Evolutionary conservation across 495 filamentous ascomycete species (phyloP).

Genomic region (Neurospora terricola): DNA sequence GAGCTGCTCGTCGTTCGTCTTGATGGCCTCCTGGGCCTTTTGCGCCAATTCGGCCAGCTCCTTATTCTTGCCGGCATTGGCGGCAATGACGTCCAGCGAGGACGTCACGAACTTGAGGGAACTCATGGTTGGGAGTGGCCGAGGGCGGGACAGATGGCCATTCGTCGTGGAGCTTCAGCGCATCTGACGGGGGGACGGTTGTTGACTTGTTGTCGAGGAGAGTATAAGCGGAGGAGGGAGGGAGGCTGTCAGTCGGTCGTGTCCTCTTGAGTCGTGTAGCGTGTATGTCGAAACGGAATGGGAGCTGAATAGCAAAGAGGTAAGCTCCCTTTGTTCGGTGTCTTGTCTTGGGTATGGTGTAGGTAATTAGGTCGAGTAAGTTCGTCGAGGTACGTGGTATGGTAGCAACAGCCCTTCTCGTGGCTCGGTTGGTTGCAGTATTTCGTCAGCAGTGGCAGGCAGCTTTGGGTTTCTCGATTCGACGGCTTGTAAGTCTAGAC

Average conservation of each 20-base stretch:
- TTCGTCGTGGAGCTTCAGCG: slow-evolving; percentile 23
- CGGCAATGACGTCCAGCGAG: slow-evolving; percentile 80
- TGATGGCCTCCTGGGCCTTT: slow-evolving; percentile 73
- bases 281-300: background rate
- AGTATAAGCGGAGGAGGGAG: background rate
- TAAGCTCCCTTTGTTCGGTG: background rate
- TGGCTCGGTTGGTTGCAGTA: background rate
- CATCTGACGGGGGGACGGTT: slow-evolving; percentile 9
- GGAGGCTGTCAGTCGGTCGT: background rate
- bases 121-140: slow-evolving; percentile 53
- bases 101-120: slow-evolving; percentile 92
- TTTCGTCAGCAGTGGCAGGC: background rate
- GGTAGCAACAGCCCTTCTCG: background rate
- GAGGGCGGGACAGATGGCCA: slow-evolving; percentile 28
- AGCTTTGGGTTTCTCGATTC: background rate
- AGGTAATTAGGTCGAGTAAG: no score
- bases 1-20: slow-evolving; percentile 55
- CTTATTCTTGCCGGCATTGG: slow-evolving; percentile 73
- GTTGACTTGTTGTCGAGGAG: background rate
- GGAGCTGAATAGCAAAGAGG: background rate
- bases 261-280: background rate
- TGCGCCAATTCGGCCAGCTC: slow-evolving; percentile 70
- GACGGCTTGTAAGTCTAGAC: no score
- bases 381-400: background rate
- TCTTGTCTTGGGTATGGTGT: background rate